These are phyloP conservation scores for Rubia peregrina DNA, from an alignment of 305 asterid genomes.

Conservation along the genomic window DNA sequence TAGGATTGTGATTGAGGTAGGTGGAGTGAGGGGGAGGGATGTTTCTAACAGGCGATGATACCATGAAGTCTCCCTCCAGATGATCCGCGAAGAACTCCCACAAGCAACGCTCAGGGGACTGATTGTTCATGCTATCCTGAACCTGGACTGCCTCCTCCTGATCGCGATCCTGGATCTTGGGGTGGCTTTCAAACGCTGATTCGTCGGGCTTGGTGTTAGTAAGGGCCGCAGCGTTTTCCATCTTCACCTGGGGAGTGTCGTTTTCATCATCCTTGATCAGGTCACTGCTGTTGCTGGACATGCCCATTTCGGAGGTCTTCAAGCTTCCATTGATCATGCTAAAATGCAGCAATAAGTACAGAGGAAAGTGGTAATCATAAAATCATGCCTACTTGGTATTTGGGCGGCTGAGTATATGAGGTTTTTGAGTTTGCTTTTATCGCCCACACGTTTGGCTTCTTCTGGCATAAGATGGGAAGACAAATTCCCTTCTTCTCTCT, in stretches of 20 bases:
- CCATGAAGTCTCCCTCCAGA: constrained; percentile 62
- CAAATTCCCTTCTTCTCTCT: not conserved
- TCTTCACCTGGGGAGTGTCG: not conserved
- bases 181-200: constrained; percentile 27
- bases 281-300: not conserved
- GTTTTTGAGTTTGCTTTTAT: constrained; percentile 7
- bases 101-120: constrained; percentile 60
- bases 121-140: constrained; percentile 4
- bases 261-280: not conserved
- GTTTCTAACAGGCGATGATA: constrained; percentile 59
- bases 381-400: not conserved
- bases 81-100: constrained; percentile 74
- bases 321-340: constrained; percentile 24
- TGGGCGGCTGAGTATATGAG: constrained; percentile 1
- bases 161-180: constrained; percentile 36
- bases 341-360: not conserved
- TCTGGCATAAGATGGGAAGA: constrained; percentile 12
- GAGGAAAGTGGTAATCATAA: not conserved
- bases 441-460: constrained; percentile 21
- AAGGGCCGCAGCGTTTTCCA: not conserved
- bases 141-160: constrained; percentile 30
- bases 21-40: constrained; percentile 25
- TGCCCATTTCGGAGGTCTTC: constrained; percentile 21
- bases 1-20: constrained; percentile 5
- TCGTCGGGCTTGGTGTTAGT: not conserved